Percentiles rank a stretch among this genome's conserved stretches.
Evolutionary conservation across 306 rosid genomes (phyloP).

Genomic region (Lathyrus oleraceus): DNA sequence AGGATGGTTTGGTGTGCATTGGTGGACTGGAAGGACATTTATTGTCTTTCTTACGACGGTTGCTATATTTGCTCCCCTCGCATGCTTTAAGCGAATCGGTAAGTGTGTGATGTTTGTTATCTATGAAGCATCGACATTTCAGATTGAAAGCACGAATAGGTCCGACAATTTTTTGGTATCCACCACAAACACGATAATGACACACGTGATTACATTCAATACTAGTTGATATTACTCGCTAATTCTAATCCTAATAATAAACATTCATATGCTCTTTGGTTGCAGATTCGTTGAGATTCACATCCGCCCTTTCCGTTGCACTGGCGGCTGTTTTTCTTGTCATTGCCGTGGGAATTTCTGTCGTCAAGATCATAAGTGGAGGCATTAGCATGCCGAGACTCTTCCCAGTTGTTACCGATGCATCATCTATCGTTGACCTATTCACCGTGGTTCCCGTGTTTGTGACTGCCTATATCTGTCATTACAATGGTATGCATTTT

Average conservation of each 20-base stretch:
- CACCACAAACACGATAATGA: background rate
- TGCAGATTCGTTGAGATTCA: slow-evolving; percentile 91
- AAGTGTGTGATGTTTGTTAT: slow-evolving; percentile 12
- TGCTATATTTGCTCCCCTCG: slow-evolving; percentile 69
- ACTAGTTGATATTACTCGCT: too few species aligned
- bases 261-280: slow-evolving; percentile 29
- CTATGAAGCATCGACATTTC: background rate
- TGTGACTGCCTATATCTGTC: slow-evolving; percentile 91
- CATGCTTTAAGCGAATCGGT: slow-evolving; percentile 89
- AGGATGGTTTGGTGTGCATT: slow-evolving; percentile 88
- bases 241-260: too few species aligned
- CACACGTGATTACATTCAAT: background rate
- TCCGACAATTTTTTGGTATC: background rate
- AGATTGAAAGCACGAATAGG: background rate
- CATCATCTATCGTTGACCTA: slow-evolving; percentile 57
- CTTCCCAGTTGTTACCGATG: slow-evolving; percentile 55
- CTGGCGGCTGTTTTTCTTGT: slow-evolving; percentile 85
- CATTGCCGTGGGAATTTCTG: slow-evolving; percentile 81
- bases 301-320: slow-evolving; percentile 83
- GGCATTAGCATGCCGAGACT: slow-evolving; percentile 76
- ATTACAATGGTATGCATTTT: slow-evolving; percentile 72
- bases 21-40: slow-evolving; percentile 79
- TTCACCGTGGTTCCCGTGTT: slow-evolving; percentile 91
- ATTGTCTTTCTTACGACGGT: slow-evolving; percentile 69
- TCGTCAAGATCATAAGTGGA: slow-evolving; percentile 71